Base-by-base conservation (phyloP, 78 protist species). In the Diacronema lutheri region DNA sequence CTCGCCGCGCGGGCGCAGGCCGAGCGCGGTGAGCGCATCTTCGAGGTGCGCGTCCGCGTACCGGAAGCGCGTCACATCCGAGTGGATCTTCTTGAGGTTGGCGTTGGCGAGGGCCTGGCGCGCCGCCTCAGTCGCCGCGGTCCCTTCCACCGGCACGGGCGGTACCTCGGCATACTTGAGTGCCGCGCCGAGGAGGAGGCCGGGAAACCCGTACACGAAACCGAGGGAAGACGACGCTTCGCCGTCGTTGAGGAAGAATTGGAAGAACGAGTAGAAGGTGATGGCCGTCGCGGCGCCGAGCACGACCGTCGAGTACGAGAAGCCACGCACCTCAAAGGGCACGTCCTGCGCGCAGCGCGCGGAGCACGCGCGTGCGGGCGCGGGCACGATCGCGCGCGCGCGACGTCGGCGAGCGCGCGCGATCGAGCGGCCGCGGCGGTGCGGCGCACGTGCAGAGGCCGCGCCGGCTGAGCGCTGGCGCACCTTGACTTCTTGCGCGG, bases 41-140 rank as follows among this genome's bases (percentile, higher is more conserved):
- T 26, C 66, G 33, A 61, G 12, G 66, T 61, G 66, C 25, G 41
- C 73, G 50, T 69, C 77, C 16, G 41, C 77, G 77, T 69, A 69
- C 19, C 41, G 37, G 77, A 69, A 69, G 56, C 77, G 77, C 55
- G 77, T 69, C 16, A 46, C 77, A 56, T 69, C 77, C 13, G 77
- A 38, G 21, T 40, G 56, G 77, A 69, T 69, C 77, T 69, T 69
- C 16, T 14, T 1, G 56, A 33, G 77, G 55, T 33, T 69, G 13
- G 1, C 38, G 29, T 44, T 69, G 35, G 56, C 77, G 41, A 33
- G 16, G 35, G 25, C 7, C 56, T 38, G 31, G 26, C 77, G 77
- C 77, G 33, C 35, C 29, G 20, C 66, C 35, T 26, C 33, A 1
- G 66, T 33, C 20, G 33, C 66, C 1, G 66, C 20, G 4, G 33